phyloP scores from a whole-genome alignment of 805 yeast genomes.

The Torulaspora indica region DNA sequence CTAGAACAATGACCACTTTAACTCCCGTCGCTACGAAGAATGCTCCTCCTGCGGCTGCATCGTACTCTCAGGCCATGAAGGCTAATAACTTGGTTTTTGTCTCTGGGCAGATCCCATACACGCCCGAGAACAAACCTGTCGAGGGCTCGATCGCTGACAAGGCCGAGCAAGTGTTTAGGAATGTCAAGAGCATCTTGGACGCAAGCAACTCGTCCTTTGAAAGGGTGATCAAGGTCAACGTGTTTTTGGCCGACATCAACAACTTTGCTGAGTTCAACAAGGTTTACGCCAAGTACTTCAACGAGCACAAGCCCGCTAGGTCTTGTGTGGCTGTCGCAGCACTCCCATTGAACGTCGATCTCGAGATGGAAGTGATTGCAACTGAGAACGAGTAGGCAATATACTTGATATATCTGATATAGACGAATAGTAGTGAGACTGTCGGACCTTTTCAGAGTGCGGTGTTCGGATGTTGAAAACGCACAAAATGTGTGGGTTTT shows the following conservation, averaged over 20 bases:
- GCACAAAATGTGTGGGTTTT: too few relatives aligned
- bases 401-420: not conserved
- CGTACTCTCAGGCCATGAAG: constrained; percentile 93
- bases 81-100: constrained; percentile 84
- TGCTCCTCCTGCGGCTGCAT: constrained; percentile 97
- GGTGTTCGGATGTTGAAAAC: not conserved
- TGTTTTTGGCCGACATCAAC: constrained; percentile 87
- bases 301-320: constrained; percentile 86
- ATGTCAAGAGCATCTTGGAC: constrained; percentile 65
- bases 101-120: constrained; percentile 93
- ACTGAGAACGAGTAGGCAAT: constrained; percentile 46
- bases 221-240: constrained; percentile 78
- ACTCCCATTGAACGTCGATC: constrained; percentile 80
- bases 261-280: constrained; percentile 80
- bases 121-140: constrained; percentile 73
- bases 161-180: constrained; percentile 68
- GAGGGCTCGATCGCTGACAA: constrained; percentile 72
- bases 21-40: constrained; percentile 56
- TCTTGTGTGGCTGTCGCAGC: constrained; percentile 93
- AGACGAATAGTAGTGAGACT: not conserved
- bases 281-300: constrained; percentile 75
- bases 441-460: not conserved
- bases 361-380: constrained; percentile 91
- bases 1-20: constrained; percentile 28
- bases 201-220: constrained; percentile 82